Percentiles rank a stretch among this genome's conserved stretches.
phyloP scores from a whole-genome alignment of 1,284 basidiomycete genomes.

The Exobasidium rhododendri region DNA sequence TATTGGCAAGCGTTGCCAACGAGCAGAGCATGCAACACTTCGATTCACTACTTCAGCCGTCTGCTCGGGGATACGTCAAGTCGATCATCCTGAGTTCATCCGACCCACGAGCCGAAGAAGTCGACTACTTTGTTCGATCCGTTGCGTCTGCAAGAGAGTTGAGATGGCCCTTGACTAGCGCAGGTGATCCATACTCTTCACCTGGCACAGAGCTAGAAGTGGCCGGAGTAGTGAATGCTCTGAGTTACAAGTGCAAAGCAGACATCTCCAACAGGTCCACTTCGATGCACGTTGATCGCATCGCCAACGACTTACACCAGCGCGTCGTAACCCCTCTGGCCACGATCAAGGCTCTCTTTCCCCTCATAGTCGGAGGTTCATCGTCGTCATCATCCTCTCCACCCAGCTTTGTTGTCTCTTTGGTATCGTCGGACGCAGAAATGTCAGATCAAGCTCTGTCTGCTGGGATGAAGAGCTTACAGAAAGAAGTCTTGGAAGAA shows the following conservation, averaged over 20 bases:
- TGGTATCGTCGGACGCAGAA: background rate
- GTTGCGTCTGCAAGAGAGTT: constrained; percentile 40
- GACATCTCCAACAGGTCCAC: constrained; percentile 16
- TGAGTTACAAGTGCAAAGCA: constrained; percentile 35
- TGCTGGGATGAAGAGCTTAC: background rate
- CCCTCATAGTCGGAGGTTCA: background rate
- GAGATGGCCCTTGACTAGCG: constrained; percentile 45
- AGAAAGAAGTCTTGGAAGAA: background rate
- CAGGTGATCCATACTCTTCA: constrained; percentile 51
- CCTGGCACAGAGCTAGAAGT: constrained; percentile 44
- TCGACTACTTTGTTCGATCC: constrained; percentile 32
- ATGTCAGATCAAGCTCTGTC: background rate
- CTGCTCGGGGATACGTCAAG: constrained; percentile 48
- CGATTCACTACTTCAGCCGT: constrained; percentile 39
- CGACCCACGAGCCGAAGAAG: constrained; percentile 20
- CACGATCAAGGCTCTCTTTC: constrained; percentile 3
- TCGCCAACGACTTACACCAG: background rate
- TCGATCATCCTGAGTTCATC: constrained; percentile 31
- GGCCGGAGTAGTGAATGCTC: constrained; percentile 44
- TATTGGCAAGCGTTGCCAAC: constrained; percentile 42
- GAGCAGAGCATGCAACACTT: constrained; percentile 32
- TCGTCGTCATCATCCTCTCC: background rate
- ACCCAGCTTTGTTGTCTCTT: background rate
- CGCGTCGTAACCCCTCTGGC: constrained; percentile 2
- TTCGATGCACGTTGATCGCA: background rate